Conservation (phyloP, 2,329 filamentous ascomycete genomes). For the Trichoderma hamatum region DNA sequence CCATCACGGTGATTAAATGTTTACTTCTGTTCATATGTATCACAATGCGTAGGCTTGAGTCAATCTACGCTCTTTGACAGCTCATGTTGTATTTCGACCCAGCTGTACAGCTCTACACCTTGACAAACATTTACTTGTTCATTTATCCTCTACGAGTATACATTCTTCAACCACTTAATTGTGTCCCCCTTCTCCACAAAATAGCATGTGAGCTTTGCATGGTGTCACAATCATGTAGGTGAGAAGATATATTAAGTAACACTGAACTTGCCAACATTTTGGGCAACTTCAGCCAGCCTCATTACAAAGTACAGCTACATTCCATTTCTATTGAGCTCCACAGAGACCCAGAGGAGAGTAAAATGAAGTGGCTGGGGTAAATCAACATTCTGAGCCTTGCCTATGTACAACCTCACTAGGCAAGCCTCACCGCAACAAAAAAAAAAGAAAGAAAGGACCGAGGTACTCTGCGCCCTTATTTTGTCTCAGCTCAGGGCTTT, state of each 20-base stretch:
- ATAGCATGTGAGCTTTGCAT: neutral
- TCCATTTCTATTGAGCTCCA: neutral
- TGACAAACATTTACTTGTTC: no score
- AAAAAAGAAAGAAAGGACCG: neutral
- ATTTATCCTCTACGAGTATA: no score
- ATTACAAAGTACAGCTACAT: neutral
- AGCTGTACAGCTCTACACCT: no score
- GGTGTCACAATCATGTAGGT: neutral
- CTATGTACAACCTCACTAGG: constrained; percentile 5
- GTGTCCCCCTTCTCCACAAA: neutral
- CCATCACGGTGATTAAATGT: neutral
- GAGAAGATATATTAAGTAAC: neutral
- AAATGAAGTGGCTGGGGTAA: neutral
- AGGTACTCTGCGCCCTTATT: neutral
- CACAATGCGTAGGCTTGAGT: neutral
- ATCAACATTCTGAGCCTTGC: neutral
- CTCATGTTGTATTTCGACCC: no score
- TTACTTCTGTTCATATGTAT: neutral
- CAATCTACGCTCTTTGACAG: no score
- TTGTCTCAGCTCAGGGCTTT: neutral
- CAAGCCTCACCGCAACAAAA: constrained; percentile 3
- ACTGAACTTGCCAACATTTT: neutral
- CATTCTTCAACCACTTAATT: neutral
- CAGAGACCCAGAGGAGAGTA: neutral
- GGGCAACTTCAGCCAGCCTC: neutral